Evolutionary conservation across 2,329 filamentous ascomycete genomes (phyloP).

Genomic region (Trichoderma harzianum): DNA sequence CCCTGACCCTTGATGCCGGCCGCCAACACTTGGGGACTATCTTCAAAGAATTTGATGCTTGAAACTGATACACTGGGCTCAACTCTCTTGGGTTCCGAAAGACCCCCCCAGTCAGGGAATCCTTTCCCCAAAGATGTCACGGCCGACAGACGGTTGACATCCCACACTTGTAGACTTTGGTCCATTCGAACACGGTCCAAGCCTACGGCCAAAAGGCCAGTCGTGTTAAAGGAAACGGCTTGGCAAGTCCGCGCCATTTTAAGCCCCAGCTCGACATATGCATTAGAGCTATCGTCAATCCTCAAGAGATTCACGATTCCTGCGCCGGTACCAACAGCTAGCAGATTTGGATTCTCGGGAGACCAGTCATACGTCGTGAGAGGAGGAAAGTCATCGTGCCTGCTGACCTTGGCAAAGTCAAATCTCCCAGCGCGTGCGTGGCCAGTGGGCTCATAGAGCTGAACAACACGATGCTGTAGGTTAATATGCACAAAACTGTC

Average conservation of each 20-base stretch:
- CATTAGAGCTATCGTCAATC: constrained; percentile 67
- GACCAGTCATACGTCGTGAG: constrained; percentile 68
- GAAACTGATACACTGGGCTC: constrained; percentile 72
- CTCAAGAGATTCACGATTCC: constrained; percentile 73
- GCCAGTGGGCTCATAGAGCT: constrained; percentile 61
- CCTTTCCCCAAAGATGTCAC: constrained; percentile 47
- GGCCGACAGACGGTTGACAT: constrained; percentile 61
- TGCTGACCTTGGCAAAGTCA: constrained; percentile 54
- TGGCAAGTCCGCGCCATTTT: constrained; percentile 77
- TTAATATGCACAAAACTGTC: constrained; percentile 65
- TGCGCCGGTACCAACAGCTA: constrained; percentile 71
- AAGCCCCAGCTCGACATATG: constrained; percentile 62
- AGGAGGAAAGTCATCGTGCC: constrained; percentile 61
- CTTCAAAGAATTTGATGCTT: constrained; percentile 77
- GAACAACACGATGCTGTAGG: constrained; percentile 59
- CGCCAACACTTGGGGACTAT: constrained; percentile 70
- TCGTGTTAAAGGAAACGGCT: constrained; percentile 73
- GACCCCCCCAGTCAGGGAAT: constrained; percentile 47
- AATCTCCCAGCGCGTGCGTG: constrained; percentile 55
- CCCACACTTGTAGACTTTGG: constrained; percentile 78
- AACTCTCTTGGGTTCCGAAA: constrained; percentile 55
- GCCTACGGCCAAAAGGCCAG: constrained; percentile 70
- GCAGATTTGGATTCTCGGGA: constrained; percentile 57
- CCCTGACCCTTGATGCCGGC: constrained; percentile 73
- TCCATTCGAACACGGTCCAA: constrained; percentile 79